A percentile compares a stretch with the other conserved stretches of the same genome.
Evolutionary conservation across 495 filamentous ascomycete species (phyloP).

Genomic region (Penicillium ucsense): DNA sequence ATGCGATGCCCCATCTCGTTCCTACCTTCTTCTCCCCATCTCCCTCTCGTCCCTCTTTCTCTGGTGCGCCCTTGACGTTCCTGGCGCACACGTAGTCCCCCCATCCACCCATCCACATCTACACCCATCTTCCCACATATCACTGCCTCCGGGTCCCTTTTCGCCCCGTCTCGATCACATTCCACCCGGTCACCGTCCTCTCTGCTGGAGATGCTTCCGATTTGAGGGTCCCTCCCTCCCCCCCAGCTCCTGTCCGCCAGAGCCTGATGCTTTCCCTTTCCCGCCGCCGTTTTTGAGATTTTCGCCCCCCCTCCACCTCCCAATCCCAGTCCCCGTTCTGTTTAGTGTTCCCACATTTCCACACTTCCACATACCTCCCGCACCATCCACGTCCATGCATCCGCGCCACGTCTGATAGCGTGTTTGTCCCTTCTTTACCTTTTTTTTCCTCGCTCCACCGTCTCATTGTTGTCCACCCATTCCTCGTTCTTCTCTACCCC

Average conservation of each 20-base stretch:
- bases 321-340: not conserved
- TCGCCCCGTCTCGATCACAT: too few relatives aligned
- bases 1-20: conserved; percentile 13
- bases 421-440: conserved; percentile 2
- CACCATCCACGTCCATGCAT: conserved; percentile 14
- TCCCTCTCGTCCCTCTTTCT: not conserved
- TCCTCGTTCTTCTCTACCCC: not conserved
- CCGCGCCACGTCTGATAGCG: conserved; percentile 12
- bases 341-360: conserved; percentile 12
- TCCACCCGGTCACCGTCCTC: too few relatives aligned
- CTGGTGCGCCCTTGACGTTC: too few relatives aligned
- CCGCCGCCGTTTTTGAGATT: conserved; percentile 15
- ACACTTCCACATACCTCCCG: conserved; percentile 4
- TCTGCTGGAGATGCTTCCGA: too few relatives aligned
- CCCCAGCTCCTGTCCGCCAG: not conserved
- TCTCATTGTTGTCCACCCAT: not conserved
- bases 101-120: too few relatives aligned
- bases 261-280: not conserved
- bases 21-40: conserved; percentile 9
- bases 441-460: not conserved
- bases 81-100: too few relatives aligned
- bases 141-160: too few relatives aligned
- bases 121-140: too few relatives aligned
- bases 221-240: not conserved
- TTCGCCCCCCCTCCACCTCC: conserved; percentile 8